A percentile compares a stretch with the other conserved stretches of the same genome.
Conservation (phyloP, 2,329 filamentous ascomycete species). For the Colletotrichum viniferum region DNA sequence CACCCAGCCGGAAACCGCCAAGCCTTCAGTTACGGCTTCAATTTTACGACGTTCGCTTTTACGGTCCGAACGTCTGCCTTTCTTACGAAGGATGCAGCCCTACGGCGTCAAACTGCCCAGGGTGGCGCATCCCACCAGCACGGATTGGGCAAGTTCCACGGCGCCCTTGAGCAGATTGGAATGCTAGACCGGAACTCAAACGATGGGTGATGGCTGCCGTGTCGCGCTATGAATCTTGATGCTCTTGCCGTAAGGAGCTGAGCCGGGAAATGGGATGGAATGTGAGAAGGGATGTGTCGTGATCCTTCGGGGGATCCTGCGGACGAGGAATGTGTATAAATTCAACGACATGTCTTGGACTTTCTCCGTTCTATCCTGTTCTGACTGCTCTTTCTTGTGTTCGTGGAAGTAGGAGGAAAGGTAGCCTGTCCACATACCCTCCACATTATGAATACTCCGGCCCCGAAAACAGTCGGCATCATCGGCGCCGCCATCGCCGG, state of each 20-base stretch:
- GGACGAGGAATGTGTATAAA: neutral
- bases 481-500: conserved; percentile 20
- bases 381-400: too few species aligned
- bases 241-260: neutral
- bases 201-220: neutral
- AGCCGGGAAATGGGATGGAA: neutral
- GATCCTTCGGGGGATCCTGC: neutral
- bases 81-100: neutral
- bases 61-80: neutral
- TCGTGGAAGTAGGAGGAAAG: neutral
- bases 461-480: conserved; percentile 13
- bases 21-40: neutral
- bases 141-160: neutral
- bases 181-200: neutral
- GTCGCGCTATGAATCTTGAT: neutral
- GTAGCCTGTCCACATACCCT: neutral
- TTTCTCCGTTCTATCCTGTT: neutral
- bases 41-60: neutral
- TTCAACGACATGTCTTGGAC: neutral
- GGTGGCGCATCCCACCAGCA: neutral
- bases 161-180: neutral
- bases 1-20: neutral
- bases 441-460: neutral
- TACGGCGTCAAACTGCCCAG: neutral
- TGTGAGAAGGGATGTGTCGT: neutral